Conservation (phyloP, 2,329 filamentous ascomycete species). For the Monilinia laxa region DNA sequence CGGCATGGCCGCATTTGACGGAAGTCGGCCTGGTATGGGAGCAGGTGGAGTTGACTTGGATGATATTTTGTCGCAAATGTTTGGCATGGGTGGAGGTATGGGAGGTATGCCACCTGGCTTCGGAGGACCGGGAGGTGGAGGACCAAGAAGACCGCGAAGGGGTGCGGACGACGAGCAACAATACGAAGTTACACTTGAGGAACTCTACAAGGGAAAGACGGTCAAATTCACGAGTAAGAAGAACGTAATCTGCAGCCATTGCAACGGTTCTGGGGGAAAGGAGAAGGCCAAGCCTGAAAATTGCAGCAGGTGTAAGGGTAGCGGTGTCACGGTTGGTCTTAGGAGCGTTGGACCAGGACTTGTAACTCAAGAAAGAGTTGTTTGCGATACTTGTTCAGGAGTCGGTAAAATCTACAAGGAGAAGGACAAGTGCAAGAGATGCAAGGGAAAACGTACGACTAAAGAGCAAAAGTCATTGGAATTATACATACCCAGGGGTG, state of each 20-base stretch:
- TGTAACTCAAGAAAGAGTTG: constrained; percentile 74
- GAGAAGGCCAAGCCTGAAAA: constrained; percentile 82
- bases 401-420: constrained; percentile 87
- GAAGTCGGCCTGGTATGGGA: constrained; percentile 61
- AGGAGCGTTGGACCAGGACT: constrained; percentile 84
- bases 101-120: constrained; percentile 43
- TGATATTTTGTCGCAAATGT: constrained; percentile 93
- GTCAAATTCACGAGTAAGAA: constrained; percentile 96
- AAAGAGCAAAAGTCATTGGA: constrained; percentile 93
- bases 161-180: constrained; percentile 84
- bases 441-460: constrained; percentile 85
- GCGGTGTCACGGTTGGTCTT: constrained; percentile 73
- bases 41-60: constrained; percentile 77
- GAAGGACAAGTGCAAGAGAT: constrained; percentile 98
- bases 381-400: constrained; percentile 81
- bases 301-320: constrained; percentile 82
- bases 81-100: constrained; percentile 59
- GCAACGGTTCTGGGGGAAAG: constrained; percentile 87
- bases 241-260: constrained; percentile 82
- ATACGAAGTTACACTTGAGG: constrained; percentile 88
- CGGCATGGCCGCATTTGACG: constrained; percentile 94
- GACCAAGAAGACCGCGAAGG: constrained; percentile 62
- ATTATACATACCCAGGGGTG: constrained; percentile 90
- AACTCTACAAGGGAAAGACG: constrained; percentile 97
- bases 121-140: constrained; percentile 38